Evolutionary conservation across 2,329 filamentous ascomycete species (phyloP), one percentile per base, ranked within the genome.

Genomic region (Fonsecaea pugnacius): DNA sequence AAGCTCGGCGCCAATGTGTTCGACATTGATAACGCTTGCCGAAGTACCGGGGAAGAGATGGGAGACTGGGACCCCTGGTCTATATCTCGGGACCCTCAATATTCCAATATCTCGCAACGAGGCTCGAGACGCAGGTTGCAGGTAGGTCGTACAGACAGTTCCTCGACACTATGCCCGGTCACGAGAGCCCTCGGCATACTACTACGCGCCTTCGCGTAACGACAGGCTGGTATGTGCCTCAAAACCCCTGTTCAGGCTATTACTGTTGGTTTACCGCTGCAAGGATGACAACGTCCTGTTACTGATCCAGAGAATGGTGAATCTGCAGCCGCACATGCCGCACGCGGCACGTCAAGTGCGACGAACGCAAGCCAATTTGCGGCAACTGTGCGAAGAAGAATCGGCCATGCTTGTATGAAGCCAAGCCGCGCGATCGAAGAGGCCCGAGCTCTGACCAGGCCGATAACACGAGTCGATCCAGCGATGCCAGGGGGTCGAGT

Each of bases 351-450:
- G 53, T 56, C 33, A 56, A 56, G 18, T 56, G 53, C 32, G 53
- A 56, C n/a, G 53, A 56, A 40, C 53, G 33, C 12, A 56, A 38
- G 18, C 53, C 53, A 7, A 14, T 56, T 7, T 56, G 53, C 33
- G 53, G 53, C 14, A 56, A 56, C 27, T 56, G 53, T 24, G 12
- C 33, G 1, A 56, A 56, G 18, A 56, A 56, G 53, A 56, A 56
- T 40, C 18, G 53, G 9, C 53, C 21, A 6, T 56, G 53, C 33
- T 21, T 21, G 53, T 56, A 56, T 32, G 53, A 56, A 24, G 53
- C 30, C 36, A 36, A 18, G 43, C 10, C 43, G 43, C 18, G n/a
- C 9, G 43, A 24, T 48, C 43, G 43, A 48, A 48, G 6, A 4
- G 33, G 6, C n/a, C 14, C 2, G 9, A 24, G 33, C 33, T 2